These are phyloP conservation scores for Perkinsus olseni DNA, from an alignment of 169 alveolate species.

Conservation along the genomic window DNA sequence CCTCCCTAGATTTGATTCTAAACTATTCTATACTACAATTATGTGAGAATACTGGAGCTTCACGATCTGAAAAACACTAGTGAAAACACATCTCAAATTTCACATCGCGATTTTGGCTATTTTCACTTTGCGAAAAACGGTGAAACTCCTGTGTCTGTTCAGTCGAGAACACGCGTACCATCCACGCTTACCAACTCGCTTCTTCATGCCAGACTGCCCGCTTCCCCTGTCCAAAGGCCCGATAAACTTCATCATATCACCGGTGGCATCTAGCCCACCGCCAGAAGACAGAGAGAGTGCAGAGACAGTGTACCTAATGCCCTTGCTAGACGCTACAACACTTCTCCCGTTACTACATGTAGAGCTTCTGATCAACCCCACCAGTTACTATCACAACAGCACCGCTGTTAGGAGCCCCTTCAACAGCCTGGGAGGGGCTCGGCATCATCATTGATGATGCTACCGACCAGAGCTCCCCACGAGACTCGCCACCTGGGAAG, in stretches of 20 bases:
- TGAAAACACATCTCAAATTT: too few relatives aligned
- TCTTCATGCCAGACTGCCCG: background rate
- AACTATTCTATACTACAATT: too few relatives aligned
- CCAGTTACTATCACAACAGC: background rate
- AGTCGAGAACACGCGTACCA: too few relatives aligned
- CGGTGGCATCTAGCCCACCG: background rate
- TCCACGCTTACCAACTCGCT: background rate
- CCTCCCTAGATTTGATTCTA: too few relatives aligned
- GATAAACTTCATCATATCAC: background rate
- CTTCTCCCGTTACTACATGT: background rate
- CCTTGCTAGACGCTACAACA: too few relatives aligned
- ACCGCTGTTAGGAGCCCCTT: constrained; percentile 8
- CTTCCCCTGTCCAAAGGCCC: background rate
- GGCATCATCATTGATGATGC: background rate
- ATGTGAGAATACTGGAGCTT: too few relatives aligned
- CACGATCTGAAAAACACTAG: too few relatives aligned
- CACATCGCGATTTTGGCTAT: too few relatives aligned
- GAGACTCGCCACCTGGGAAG: background rate
- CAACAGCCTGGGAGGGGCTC: too few relatives aligned
- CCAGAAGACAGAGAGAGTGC: background rate
- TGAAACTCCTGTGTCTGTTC: too few relatives aligned
- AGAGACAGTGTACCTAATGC: background rate
- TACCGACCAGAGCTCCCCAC: background rate
- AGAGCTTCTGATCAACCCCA: background rate
- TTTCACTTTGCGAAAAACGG: too few relatives aligned